Conservation (phyloP, 2,329 filamentous ascomycete genomes). For the Clonostachys byssicola region DNA sequence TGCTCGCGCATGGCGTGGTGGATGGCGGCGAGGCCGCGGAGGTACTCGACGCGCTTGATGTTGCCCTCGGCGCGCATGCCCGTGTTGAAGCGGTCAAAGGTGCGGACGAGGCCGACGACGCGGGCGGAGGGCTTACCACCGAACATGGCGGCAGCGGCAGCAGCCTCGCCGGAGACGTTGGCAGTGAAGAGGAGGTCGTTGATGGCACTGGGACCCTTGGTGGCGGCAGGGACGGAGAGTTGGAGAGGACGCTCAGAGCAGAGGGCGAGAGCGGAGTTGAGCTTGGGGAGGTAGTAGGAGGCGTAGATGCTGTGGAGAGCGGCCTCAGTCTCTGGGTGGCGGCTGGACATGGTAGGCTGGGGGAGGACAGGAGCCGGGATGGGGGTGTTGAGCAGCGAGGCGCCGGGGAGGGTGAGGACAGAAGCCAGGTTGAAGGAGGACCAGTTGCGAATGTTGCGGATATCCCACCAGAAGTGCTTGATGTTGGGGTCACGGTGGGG, state of each 20-base stretch:
- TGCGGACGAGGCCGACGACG: slow-evolving; percentile 82
- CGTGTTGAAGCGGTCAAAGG: slow-evolving; percentile 92
- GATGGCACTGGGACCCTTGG: slow-evolving; percentile 22
- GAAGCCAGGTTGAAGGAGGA: slow-evolving; percentile 69
- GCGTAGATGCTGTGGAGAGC: slow-evolving; percentile 73
- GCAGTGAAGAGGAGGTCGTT: slow-evolving; percentile 62
- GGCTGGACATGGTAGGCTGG: slow-evolving; percentile 48
- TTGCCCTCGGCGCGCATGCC: slow-evolving; percentile 86
- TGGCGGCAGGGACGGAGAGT: slow-evolving; percentile 36
- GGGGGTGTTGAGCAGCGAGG: slow-evolving; percentile 66
- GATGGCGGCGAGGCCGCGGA: slow-evolving; percentile 78
- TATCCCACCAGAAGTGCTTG: slow-evolving; percentile 94
- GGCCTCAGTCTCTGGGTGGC: slow-evolving; percentile 74
- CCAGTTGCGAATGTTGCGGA: slow-evolving; percentile 84
- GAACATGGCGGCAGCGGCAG: slow-evolving; percentile 48
- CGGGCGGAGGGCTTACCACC: slow-evolving; percentile 47
- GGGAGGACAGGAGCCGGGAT: slow-evolving; percentile 60
- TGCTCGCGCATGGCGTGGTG: slow-evolving; percentile 93
- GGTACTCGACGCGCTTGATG: slow-evolving; percentile 82
- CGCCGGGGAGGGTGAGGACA: slow-evolving; percentile 68
- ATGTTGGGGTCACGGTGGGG: slow-evolving; percentile 61
- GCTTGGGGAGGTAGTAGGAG: slow-evolving; percentile 76
- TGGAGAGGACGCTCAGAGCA: slow-evolving; percentile 54
- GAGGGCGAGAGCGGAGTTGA: slow-evolving; percentile 78
- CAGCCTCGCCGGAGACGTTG: slow-evolving; percentile 52